Base-by-base conservation (phyloP, 2,329 filamentous ascomycete genomes). In the Aspergillus ochraceoroseus region DNA sequence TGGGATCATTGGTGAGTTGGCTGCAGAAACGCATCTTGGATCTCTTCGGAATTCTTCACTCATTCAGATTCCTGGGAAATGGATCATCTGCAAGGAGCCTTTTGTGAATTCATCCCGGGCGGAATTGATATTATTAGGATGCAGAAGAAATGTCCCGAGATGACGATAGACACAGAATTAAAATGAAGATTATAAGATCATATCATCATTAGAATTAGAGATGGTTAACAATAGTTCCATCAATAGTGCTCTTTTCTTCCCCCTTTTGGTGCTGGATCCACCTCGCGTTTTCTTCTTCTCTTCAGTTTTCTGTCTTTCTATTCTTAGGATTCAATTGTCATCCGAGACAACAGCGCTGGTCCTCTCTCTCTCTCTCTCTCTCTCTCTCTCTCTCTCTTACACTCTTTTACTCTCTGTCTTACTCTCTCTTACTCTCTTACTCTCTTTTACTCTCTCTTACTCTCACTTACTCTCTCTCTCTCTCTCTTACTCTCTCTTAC, bases 1-100 rank as follows among this genome's bases (percentile, higher is more conserved):
- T 73, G 37, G 44, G 34, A 26, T 55, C 54, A 33, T 63, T 57
- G 39, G 48, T 53, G 31, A 63, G 39, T 54, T 62, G 55, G 7
- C 49, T 56, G 41, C 58, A 54, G 43, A 63, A 63, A 15, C 61
- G 59, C 61, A 63, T 63, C 13, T 38, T 59, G 50, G 20, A n/a
- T n/a, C n/a, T n/a, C n/a, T n/a, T n/a, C n/a, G n/a, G n/a, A n/a
- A n/a, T n/a, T n/a, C n/a, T n/a, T n/a, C n/a, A n/a, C 27, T 33
- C 40, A 27, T 19, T n/a, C n/a, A n/a, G n/a, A n/a, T n/a, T n/a
- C n/a, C n/a, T n/a, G n/a, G n/a, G n/a, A n/a, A n/a, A n/a, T n/a
- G n/a, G n/a, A n/a, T n/a, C n/a, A n/a, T n/a, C n/a, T n/a, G n/a
- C n/a, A n/a, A n/a, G n/a, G n/a, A n/a, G n/a, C n/a, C n/a, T n/a